Conservation (phyloP, 192 early-diverging fungal genomes). For the Backusella psychrophila region DNA sequence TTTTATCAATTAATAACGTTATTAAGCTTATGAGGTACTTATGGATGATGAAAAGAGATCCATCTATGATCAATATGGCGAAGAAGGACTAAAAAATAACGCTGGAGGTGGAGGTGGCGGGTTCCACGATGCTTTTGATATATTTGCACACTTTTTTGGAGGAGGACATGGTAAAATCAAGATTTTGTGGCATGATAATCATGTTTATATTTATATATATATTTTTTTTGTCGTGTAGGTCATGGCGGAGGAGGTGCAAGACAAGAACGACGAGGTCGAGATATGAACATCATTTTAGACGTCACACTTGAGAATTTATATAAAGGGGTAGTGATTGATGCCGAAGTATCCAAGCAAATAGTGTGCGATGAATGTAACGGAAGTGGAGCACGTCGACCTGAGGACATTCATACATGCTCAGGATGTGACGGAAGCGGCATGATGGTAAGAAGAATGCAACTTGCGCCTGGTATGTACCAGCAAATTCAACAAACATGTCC, state of each 20-base stretch:
- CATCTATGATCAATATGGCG: slow-evolving; percentile 95
- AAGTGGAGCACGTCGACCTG: slow-evolving; percentile 78
- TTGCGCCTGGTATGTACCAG: slow-evolving; percentile 93
- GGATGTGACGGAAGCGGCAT: slow-evolving; percentile 81
- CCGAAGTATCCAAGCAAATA: slow-evolving; percentile 68
- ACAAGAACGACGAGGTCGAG: slow-evolving; percentile 80
- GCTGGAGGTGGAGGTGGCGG: slow-evolving; percentile 53
- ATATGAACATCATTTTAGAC: slow-evolving; percentile 71
- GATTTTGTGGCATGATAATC: background rate
- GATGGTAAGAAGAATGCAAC: slow-evolving; percentile 75
- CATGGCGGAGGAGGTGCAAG: slow-evolving; percentile 47
- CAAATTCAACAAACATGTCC: slow-evolving; percentile 94
- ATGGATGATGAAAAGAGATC: slow-evolving; percentile 88
- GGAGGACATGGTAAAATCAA: slow-evolving; percentile 31
- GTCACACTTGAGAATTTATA: slow-evolving; percentile 94
- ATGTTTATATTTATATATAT: slow-evolving; percentile 18
- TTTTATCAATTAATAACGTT: slow-evolving; percentile 60
- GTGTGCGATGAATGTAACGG: slow-evolving; percentile 93
- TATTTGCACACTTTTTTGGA: slow-evolving; percentile 91
- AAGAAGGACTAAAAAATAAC: slow-evolving; percentile 87
- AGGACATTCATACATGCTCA: slow-evolving; percentile 83
- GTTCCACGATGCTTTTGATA: slow-evolving; percentile 97
- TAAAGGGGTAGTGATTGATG: slow-evolving; percentile 76
- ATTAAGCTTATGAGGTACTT: slow-evolving; percentile 97
- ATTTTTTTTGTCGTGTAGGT: background rate